phyloP scores from a whole-genome alignment of 306 rosid genomes.

The Quercus glauca region DNA sequence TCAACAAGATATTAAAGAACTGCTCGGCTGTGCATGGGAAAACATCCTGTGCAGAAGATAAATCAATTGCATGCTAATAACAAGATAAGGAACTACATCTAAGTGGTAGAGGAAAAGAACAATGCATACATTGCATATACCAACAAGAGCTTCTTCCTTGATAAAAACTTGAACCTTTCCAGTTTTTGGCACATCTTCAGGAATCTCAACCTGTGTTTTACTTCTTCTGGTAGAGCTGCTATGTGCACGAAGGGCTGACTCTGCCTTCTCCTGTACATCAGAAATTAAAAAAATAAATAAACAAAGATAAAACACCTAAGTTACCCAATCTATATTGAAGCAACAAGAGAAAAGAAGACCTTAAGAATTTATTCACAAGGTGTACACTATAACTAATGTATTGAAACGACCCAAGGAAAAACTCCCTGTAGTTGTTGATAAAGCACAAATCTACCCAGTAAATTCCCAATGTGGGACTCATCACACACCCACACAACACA shows the following conservation, averaged over 20 bases:
- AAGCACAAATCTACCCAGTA: no score
- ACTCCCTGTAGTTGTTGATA: no score
- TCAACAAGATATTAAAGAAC: constrained; percentile 63
- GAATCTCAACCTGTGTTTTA: constrained; percentile 44
- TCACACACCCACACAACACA: no score
- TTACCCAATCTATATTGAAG: no score
- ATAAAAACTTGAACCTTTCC: constrained; percentile 62
- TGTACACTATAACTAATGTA: no score
- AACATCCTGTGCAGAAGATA: constrained; percentile 55
- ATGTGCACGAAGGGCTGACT: constrained; percentile 93
- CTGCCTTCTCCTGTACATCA: constrained; percentile 71
- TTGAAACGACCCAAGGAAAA: no score
- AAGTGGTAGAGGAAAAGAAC: constrained; percentile 7
- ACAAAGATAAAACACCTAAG: neutral
- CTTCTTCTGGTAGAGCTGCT: constrained; percentile 80
- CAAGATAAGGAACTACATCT: constrained; percentile 11
- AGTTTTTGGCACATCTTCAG: constrained; percentile 50
- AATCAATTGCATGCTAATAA: constrained; percentile 28
- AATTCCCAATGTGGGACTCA: no score
- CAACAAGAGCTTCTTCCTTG: constrained; percentile 72
- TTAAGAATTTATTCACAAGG: no score
- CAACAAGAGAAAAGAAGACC: no score
- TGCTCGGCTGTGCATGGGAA: constrained; percentile 81
- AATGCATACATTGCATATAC: constrained; percentile 69
- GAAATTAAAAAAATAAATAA: constrained; percentile 20